Conservation (phyloP, 805 yeast species). For the Blastobotrys terrestris region DNA sequence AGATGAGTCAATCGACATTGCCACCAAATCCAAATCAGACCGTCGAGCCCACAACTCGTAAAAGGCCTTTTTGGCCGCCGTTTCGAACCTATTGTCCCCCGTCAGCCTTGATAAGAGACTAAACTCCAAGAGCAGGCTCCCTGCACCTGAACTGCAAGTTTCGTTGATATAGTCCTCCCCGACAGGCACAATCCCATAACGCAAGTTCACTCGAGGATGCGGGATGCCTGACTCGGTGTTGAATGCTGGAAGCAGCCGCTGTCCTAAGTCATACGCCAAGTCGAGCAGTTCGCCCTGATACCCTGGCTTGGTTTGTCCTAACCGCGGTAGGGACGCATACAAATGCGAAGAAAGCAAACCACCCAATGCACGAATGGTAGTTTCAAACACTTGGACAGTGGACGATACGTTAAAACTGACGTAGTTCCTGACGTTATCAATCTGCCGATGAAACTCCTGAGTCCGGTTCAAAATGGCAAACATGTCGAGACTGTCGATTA, state of each 20-base stretch:
- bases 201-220: conserved; percentile 69
- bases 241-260: conserved; percentile 63
- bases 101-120: conserved; percentile 69
- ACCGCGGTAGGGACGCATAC: conserved; percentile 47
- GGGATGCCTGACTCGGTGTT: conserved; percentile 62
- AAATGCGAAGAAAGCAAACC: conserved; percentile 75
- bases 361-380: conserved; percentile 76
- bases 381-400: conserved; percentile 82
- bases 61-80: conserved; percentile 54
- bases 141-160: conserved; percentile 85
- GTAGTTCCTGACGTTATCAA: conserved; percentile 34
- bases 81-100: conserved; percentile 64
- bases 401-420: conserved; percentile 55
- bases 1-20: conserved; percentile 67
- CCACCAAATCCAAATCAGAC: conserved; percentile 56
- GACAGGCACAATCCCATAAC: conserved; percentile 38
- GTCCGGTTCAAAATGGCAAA: conserved; percentile 66
- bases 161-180: conserved; percentile 36
- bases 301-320: conserved; percentile 36
- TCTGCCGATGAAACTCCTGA: conserved; percentile 44
- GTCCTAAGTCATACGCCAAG: conserved; percentile 72
- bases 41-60: conserved; percentile 65
- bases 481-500: conserved; percentile 75
- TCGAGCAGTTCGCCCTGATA: conserved; percentile 70
- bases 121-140: conserved; percentile 76